A percentile compares a stretch with the other conserved stretches of the same genome.
Conservation (phyloP, 1,139 yeast genomes). For the Lodderomyces pseudojiufengensis region DNA sequence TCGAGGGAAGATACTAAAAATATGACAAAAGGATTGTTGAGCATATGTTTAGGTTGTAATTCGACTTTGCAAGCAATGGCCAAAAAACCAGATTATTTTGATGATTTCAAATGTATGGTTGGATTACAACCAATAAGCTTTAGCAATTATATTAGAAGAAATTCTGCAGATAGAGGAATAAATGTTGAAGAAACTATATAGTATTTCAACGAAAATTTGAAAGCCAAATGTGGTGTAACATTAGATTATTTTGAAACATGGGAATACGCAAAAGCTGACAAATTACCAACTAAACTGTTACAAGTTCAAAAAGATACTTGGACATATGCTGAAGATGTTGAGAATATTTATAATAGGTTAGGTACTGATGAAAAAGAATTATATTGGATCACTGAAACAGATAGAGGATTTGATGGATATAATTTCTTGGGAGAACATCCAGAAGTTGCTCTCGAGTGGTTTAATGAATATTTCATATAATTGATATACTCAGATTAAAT, state of each 20-base stretch:
- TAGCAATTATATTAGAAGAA: neutral
- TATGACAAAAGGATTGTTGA: conserved; percentile 2
- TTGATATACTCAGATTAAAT: no score
- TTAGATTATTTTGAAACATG: neutral
- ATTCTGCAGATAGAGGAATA: neutral
- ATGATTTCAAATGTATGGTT: conserved; percentile 2
- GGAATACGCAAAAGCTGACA: conserved; percentile 1
- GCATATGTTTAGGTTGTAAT: conserved; percentile 5
- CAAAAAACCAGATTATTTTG: conserved; percentile 1
- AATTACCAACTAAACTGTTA: conserved; percentile 1
- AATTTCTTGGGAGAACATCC: conserved; percentile 3
- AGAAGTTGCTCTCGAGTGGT: conserved; percentile 1
- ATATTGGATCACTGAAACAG: conserved; percentile 3
- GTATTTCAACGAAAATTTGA: neutral
- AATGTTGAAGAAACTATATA: conserved; percentile 2
- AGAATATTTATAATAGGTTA: neutral
- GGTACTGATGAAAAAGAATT: conserved; percentile 1
- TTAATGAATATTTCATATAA: conserved; percentile 1
- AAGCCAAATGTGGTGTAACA: neutral
- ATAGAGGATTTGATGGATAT: conserved; percentile 3
- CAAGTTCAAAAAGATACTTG: conserved; percentile 2
- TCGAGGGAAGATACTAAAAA: conserved; percentile 2
- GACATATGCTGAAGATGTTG: conserved; percentile 1
- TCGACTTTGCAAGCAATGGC: conserved; percentile 3
- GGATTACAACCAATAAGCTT: conserved; percentile 2